Base-by-base conservation (phyloP, 2,329 filamentous ascomycete genomes). In the Scytalidium lignicola region DNA sequence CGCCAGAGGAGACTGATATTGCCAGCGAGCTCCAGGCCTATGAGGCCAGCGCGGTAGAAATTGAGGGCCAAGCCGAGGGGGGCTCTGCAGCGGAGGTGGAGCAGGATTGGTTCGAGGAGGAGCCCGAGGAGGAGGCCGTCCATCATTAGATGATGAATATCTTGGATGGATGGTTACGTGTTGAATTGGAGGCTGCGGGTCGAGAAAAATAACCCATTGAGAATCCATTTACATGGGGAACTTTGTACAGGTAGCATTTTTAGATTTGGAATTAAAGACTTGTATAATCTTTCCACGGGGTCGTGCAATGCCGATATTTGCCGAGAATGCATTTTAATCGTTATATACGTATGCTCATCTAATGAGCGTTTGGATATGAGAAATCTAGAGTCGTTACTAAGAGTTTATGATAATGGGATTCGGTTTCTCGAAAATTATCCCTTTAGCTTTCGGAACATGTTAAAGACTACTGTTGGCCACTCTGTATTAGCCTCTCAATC, bases 1-100 rank as follows among this genome's bases (percentile, higher is more conserved):
- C 90, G 29, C 93, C 93, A 68, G 93, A 97, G 74, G 92, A 97
- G 80, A 75, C 85, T 72, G 88, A 96, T 73, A 87, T 99, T 57
- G 90, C 91, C 67, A 86, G 81, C 72, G 92, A 89, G 71, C 76
- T 99, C 70, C 86, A 93, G 77, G 85, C 90, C 69, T 99, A 99
- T 81, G 92, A 97, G 82, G 81, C 75, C 69, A 90, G 95, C 79
- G 81, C 85, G 62, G 91, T 96, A 61, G 93, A 99, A 74, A 85
- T 97, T 58, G 92, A 97, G 79, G 92, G 92, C 59, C 83, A 89
- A 71, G 82, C 87, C 59, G 75, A 78, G 60, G 70, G 73, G 53
- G 79, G 78, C 57, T 78, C 82, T 68, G 75, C 76, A 58, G 75
- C 80, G 50, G 78, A 85, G 53, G 73, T 71, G 51, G 70, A 79